Evolutionary conservation across 1,284 basidiomycete genomes (phyloP).

Genomic region (Cutaneotrichosporon daszewskae): DNA sequence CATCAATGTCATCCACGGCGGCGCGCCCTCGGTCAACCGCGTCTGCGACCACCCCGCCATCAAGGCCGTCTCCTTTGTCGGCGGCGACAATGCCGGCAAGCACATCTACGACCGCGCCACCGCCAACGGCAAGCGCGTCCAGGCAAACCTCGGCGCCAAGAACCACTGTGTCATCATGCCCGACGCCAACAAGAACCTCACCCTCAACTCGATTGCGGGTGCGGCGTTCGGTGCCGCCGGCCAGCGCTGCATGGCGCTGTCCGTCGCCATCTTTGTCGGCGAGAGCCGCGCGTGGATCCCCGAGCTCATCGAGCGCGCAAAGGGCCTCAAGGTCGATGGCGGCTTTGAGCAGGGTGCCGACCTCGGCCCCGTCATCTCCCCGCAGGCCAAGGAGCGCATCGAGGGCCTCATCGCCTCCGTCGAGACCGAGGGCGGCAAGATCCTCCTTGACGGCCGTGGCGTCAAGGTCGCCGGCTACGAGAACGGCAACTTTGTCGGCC

Average conservation of each 20-base stretch:
- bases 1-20: conserved; percentile 84
- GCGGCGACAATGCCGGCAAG: conserved; percentile 84
- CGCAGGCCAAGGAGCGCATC: conserved; percentile 74
- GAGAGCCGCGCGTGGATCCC: conserved; percentile 75
- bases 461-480: conserved; percentile 68
- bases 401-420: conserved; percentile 72
- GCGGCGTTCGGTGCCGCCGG: conserved; percentile 97
- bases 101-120: conserved; percentile 78
- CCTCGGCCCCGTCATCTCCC: conserved; percentile 89
- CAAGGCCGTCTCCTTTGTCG: conserved; percentile 96
- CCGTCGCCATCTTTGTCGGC: conserved; percentile 78
- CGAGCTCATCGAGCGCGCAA: conserved; percentile 77
- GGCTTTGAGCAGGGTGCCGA: conserved; percentile 86
- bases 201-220: conserved; percentile 87
- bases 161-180: conserved; percentile 95
- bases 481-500: conserved; percentile 91
- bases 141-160: conserved; percentile 93
- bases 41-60: conserved; percentile 89
- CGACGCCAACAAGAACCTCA: conserved; percentile 91
- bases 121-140: conserved; percentile 72
- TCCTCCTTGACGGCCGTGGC: conserved; percentile 79
- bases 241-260: conserved; percentile 93
- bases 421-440: conserved; percentile 76
- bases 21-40: conserved; percentile 81
- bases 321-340: conserved; percentile 74